Evolutionary conservation across 148 eudicot species (phyloP).

Genomic region (Dysphania ambrosioides): DNA sequence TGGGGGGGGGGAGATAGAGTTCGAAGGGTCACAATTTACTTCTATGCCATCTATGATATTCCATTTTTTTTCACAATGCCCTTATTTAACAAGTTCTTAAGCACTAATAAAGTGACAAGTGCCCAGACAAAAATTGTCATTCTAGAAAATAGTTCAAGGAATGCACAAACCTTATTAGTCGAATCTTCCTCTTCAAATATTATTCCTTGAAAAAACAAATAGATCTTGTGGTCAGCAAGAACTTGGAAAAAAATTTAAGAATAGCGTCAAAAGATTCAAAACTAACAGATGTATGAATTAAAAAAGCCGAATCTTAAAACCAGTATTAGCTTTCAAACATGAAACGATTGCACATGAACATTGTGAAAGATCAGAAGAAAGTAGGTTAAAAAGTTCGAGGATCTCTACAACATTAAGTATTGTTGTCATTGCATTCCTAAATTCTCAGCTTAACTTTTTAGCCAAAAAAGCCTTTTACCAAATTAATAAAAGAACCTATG

Average conservation of each 20-base stretch:
- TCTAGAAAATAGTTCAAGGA: neutral
- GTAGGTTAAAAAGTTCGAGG: neutral
- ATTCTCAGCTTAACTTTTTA: neutral
- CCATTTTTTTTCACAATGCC: too few relatives aligned
- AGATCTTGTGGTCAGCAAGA: neutral
- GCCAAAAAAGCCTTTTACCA: neutral
- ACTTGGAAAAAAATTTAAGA: neutral
- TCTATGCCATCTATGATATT: neutral
- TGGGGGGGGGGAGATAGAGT: too few relatives aligned
- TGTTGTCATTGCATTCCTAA: neutral
- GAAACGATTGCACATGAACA: neutral
- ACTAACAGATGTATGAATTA: neutral
- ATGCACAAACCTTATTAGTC: conserved; percentile 40
- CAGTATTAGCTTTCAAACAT: neutral
- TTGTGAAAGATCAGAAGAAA: neutral
- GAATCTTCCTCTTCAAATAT: conserved; percentile 48
- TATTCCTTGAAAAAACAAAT: conserved; percentile 48
- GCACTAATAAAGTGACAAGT: too few relatives aligned
- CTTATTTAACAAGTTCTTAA: too few relatives aligned
- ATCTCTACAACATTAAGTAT: neutral
- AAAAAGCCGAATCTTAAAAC: neutral
- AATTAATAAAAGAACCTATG: neutral
- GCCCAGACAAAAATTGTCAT: neutral
- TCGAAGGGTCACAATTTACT: neutral
- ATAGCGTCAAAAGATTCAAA: neutral